Conservation (phyloP, 768 basidiomycete species). For the Scleroderma bovista region DNA sequence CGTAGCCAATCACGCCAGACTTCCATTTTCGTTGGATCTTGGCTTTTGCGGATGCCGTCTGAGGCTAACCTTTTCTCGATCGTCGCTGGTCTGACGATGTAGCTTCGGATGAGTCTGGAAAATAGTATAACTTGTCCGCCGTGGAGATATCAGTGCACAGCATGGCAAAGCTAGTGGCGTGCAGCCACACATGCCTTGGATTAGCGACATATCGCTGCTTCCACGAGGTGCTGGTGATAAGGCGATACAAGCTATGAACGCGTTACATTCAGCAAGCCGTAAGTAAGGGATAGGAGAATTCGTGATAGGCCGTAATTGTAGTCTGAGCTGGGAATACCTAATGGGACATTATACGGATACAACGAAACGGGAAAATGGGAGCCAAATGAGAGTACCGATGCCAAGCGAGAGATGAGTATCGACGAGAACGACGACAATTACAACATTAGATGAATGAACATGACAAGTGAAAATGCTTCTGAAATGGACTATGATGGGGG, state of each 20-base stretch:
- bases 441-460: background rate
- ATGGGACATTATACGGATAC: background rate
- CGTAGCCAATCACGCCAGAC: background rate
- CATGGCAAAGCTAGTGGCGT: background rate
- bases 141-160: background rate
- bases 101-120: too few relatives aligned
- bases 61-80: slow-evolving; percentile 2
- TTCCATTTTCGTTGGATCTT: background rate
- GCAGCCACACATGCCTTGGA: background rate
- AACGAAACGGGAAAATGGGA: background rate
- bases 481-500: slow-evolving; percentile 21
- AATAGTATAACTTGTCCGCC: background rate
- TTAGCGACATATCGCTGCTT: background rate
- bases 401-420: background rate
- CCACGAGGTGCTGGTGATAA: background rate
- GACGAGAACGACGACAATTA: background rate
- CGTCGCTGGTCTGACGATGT: background rate
- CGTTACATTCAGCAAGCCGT: background rate
- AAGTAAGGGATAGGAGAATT: background rate
- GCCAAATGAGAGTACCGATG: background rate
- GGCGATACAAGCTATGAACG: background rate
- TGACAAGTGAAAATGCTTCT: background rate
- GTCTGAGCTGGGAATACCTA: too few relatives aligned
- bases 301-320: background rate
- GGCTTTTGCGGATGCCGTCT: background rate